These are phyloP conservation scores for Phoma sp. DNA, from an alignment of 2,329 filamentous ascomycete species.

Conservation along the genomic window DNA sequence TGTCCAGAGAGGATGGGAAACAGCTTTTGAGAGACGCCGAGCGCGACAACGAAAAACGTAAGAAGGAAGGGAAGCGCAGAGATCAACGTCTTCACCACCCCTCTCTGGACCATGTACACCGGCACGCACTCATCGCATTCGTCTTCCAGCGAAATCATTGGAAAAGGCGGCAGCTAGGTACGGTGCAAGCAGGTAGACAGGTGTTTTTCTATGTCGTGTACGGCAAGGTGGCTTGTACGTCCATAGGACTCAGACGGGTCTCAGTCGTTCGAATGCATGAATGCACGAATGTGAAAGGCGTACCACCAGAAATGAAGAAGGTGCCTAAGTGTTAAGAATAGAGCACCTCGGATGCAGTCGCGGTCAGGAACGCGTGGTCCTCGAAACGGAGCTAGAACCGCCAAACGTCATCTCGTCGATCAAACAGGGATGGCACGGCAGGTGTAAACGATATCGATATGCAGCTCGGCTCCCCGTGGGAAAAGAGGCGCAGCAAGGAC, in stretches of 20 bases:
- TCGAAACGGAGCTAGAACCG: slow-evolving; percentile 21
- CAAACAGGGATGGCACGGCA: slow-evolving; percentile 16
- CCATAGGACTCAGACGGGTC: slow-evolving; percentile 31
- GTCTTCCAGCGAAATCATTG: slow-evolving; percentile 48
- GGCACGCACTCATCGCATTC: slow-evolving; percentile 67
- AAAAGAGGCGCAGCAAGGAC: neutral
- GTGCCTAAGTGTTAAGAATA: slow-evolving; percentile 5
- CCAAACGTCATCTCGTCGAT: slow-evolving; percentile 32
- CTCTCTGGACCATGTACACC: slow-evolving; percentile 50
- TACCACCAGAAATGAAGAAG: slow-evolving; percentile 7
- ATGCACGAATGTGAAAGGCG: slow-evolving; percentile 1
- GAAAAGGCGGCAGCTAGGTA: slow-evolving; percentile 7
- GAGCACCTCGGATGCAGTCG: slow-evolving; percentile 10
- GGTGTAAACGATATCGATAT: slow-evolving; percentile 16
- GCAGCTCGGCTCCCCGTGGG: neutral
- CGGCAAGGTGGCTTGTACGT: slow-evolving; percentile 24
- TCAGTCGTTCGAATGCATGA: slow-evolving; percentile 19
- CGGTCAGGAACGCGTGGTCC: slow-evolving; percentile 26
- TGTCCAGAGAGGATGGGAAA: slow-evolving; percentile 73
- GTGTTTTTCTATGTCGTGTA: slow-evolving; percentile 10
- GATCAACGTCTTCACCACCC: slow-evolving; percentile 60
- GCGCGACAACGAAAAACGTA: slow-evolving; percentile 69
- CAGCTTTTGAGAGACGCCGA: slow-evolving; percentile 69
- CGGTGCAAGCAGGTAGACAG: slow-evolving; percentile 4
- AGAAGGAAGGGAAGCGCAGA: slow-evolving; percentile 71